Conservation (phyloP, 2,329 filamentous ascomycete species). For the Aspergillus hortae region DNA sequence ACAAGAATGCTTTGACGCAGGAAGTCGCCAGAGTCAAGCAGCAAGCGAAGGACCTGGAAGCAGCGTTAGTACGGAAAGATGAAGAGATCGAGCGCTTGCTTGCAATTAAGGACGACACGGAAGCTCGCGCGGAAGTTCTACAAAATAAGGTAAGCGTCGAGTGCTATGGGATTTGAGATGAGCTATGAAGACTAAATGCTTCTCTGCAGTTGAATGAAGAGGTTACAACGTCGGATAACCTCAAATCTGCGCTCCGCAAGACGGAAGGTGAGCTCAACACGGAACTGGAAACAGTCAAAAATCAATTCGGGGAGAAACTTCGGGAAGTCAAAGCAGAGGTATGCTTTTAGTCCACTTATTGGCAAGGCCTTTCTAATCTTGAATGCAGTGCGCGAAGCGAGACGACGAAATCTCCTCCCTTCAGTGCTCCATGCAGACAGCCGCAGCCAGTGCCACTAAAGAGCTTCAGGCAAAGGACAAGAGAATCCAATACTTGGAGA, state of each 20-base stretch:
- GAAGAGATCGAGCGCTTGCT: slow-evolving; percentile 22
- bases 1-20: slow-evolving; percentile 18
- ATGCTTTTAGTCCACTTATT: not conserved
- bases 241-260: slow-evolving; percentile 19
- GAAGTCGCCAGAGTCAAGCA: slow-evolving; percentile 22
- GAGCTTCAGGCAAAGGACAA: slow-evolving; percentile 30
- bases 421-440: slow-evolving; percentile 21
- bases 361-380: not conserved
- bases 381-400: slow-evolving; percentile 18
- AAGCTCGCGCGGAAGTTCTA: slow-evolving; percentile 13
- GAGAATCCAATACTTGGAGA: slow-evolving; percentile 30
- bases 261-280: slow-evolving; percentile 16
- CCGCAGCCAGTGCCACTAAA: slow-evolving; percentile 21
- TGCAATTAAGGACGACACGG: slow-evolving; percentile 17
- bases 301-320: slow-evolving; percentile 19
- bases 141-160: slow-evolving; percentile 22
- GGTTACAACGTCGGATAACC: slow-evolving; percentile 16
- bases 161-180: not conserved
- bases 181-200: slow-evolving; percentile 6
- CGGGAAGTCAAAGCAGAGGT: slow-evolving; percentile 22
- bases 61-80: slow-evolving; percentile 21
- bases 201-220: slow-evolving; percentile 22
- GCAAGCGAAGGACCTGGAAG: slow-evolving; percentile 18
- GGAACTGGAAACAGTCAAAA: slow-evolving; percentile 18
- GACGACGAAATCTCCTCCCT: slow-evolving; percentile 26